Evolutionary conservation across 2,329 filamentous ascomycete genomes (phyloP).

Genomic region (Ophiocordyceps sinensis): DNA sequence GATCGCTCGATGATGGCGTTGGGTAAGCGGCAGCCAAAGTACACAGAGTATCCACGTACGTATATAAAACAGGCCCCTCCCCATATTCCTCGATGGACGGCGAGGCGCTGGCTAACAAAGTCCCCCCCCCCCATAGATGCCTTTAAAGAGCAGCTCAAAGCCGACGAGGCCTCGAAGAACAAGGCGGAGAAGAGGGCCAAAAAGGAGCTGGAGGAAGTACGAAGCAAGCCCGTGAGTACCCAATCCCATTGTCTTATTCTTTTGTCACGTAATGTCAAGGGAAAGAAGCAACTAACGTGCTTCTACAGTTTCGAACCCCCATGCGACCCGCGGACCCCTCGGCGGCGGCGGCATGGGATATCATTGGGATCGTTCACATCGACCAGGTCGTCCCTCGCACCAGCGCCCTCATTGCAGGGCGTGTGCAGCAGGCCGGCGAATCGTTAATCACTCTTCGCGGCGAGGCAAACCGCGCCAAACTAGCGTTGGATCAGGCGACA

Average conservation of each 20-base stretch:
- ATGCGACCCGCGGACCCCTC: conserved; percentile 28
- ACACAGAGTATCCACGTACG: conserved; percentile 29
- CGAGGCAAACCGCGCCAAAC: conserved; percentile 32
- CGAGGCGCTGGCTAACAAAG: not conserved
- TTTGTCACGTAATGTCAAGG: not conserved
- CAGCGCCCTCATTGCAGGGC: conserved; percentile 25
- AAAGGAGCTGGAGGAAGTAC: conserved; percentile 25
- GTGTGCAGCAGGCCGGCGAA: conserved; percentile 36
- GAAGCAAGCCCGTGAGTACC: conserved; percentile 22
- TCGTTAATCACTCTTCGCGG: conserved; percentile 32
- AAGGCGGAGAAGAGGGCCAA: conserved; percentile 31
- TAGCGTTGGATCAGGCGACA: conserved; percentile 26
- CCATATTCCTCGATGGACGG: not conserved
- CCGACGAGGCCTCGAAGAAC: conserved; percentile 29
- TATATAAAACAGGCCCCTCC: not conserved
- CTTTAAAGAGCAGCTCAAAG: conserved; percentile 31
- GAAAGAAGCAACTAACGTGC: conserved; percentile 3
- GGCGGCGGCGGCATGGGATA: conserved; percentile 38
- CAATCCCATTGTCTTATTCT: not conserved
- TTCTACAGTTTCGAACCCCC: conserved; percentile 22
- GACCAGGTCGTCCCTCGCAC: conserved; percentile 23
- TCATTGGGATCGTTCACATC: conserved; percentile 33
- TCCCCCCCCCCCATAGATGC: conserved; percentile 13
- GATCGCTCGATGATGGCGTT: conserved; percentile 25
- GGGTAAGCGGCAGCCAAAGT: conserved; percentile 29